phyloP scores from a whole-genome alignment of 2,329 filamentous ascomycete genomes.

The Sporothrix pseudoabietina region DNA sequence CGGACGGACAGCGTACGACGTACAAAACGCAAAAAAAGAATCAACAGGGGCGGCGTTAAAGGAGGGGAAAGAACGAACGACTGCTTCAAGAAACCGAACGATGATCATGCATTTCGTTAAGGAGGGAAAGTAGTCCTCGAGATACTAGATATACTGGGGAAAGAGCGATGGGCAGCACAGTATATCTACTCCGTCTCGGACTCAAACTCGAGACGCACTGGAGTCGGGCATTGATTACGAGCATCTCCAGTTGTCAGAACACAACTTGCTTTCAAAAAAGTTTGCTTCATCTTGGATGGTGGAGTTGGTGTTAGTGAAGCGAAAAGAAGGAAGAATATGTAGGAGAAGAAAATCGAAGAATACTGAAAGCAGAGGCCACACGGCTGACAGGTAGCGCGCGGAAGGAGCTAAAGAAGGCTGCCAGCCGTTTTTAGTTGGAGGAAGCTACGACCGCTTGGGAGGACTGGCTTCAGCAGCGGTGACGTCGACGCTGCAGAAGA shows the following conservation, averaged over 20 bases:
- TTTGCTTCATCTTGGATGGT: background rate
- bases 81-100: background rate
- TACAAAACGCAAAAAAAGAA: background rate
- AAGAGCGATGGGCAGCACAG: background rate
- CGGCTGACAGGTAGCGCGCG: constrained; percentile 11
- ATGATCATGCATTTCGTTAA: background rate
- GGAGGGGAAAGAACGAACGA: background rate
- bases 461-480: background rate
- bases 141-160: background rate
- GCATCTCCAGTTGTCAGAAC: constrained; percentile 4
- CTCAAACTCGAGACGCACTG: background rate
- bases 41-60: background rate
- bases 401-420: constrained; percentile 3
- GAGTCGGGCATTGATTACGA: background rate
- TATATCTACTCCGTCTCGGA: background rate
- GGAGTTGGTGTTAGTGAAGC: background rate
- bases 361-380: background rate
- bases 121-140: background rate
- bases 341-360: background rate
- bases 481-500: background rate
- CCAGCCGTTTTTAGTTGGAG: background rate
- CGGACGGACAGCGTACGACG: too few relatives aligned
- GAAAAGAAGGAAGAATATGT: background rate
- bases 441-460: background rate
- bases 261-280: background rate